Evolutionary conservation across 1,284 basidiomycete genomes (phyloP).

Genomic region (Ustilago curta): DNA sequence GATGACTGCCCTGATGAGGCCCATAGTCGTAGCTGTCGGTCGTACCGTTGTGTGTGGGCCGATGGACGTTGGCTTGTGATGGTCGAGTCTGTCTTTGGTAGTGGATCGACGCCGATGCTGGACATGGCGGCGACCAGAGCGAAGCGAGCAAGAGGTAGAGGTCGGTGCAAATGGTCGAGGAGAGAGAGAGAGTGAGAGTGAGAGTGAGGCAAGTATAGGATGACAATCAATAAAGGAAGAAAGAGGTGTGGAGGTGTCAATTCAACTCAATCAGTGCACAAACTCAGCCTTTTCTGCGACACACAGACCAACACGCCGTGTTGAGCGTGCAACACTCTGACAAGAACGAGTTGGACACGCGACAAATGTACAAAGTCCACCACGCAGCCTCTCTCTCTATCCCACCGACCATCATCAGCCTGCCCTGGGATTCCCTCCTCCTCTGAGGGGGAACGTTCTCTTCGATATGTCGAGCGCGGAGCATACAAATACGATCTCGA

Average conservation of each 20-base stretch:
- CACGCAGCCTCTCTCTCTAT: slow-evolving; percentile 17
- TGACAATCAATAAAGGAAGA: neutral
- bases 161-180: neutral
- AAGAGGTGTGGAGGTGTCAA: slow-evolving; percentile 5
- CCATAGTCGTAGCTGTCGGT: slow-evolving; percentile 80
- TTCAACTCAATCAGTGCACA: too few species aligned
- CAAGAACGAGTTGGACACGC: slow-evolving; percentile 10
- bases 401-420: slow-evolving; percentile 5
- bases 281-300: neutral
- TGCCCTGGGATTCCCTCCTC: neutral
- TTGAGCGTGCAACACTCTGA: neutral
- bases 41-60: slow-evolving; percentile 67
- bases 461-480: slow-evolving; percentile 16
- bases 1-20: slow-evolving; percentile 92
- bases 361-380: too few species aligned
- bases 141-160: neutral
- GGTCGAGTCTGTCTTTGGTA: slow-evolving; percentile 34
- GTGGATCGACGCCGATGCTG: slow-evolving; percentile 38
- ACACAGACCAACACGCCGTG: slow-evolving; percentile 11
- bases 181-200: neutral
- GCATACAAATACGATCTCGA: neutral
- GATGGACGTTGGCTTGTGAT: slow-evolving; percentile 46
- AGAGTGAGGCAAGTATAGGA: neutral
- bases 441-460: neutral
- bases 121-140: slow-evolving; percentile 17